These are phyloP conservation scores for Harringtonia aguacate DNA, from an alignment of 2,329 filamentous ascomycete species.

Conservation along the genomic window DNA sequence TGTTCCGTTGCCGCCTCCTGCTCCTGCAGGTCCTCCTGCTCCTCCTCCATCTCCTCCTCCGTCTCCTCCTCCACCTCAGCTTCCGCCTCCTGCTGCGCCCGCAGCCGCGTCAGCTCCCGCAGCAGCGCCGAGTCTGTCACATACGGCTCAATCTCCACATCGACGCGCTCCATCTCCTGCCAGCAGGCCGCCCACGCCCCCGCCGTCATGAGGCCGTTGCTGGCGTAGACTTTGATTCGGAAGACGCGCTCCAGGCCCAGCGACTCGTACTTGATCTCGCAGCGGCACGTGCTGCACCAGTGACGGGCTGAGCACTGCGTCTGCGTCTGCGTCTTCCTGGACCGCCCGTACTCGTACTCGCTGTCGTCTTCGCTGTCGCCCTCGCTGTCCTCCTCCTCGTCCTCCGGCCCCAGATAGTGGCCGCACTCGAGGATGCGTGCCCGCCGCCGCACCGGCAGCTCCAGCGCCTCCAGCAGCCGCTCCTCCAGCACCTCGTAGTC, in stretches of 20 bases:
- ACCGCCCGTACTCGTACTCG: conserved; percentile 29
- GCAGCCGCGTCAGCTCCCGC: conserved; percentile 37
- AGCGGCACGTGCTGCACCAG: conserved; percentile 47
- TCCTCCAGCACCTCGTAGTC: conserved; percentile 76
- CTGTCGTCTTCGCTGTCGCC: conserved; percentile 34
- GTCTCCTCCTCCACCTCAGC: conserved; percentile 2
- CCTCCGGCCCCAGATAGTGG: conserved; percentile 58
- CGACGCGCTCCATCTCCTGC: conserved; percentile 98
- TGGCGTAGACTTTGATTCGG: conserved; percentile 81
- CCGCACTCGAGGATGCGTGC: conserved; percentile 65
- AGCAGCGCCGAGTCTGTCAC: conserved; percentile 45
- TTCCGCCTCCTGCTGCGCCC: conserved; percentile 28
- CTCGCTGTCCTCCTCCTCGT: conserved; percentile 30
- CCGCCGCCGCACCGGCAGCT: conserved; percentile 52
- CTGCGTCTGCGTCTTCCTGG: conserved; percentile 25
- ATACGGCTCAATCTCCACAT: conserved; percentile 78
- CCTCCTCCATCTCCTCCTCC: conserved; percentile 15
- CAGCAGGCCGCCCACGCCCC: conserved; percentile 90
- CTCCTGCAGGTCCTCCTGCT: conserved; percentile 22
- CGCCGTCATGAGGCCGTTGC: conserved; percentile 85
- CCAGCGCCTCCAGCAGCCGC: conserved; percentile 62
- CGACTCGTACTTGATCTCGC: conserved; percentile 43
- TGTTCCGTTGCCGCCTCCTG: conserved; percentile 17
- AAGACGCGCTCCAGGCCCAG: conserved; percentile 50
- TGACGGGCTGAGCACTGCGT: conserved; percentile 27